Evolutionary conservation across 1,284 basidiomycete species (phyloP).

Genomic region (Ustilago hordei): DNA sequence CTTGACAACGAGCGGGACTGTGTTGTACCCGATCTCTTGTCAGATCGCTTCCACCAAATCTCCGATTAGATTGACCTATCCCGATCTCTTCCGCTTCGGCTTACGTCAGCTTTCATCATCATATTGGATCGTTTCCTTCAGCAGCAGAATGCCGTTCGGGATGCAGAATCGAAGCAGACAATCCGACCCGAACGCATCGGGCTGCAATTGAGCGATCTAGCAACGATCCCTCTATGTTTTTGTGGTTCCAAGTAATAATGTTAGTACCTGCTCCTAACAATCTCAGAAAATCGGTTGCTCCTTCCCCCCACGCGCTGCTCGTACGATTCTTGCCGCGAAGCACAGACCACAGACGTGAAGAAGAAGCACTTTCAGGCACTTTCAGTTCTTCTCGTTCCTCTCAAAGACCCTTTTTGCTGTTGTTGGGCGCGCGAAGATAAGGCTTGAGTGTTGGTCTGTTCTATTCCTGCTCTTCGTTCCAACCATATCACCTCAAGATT

Average conservation of each 20-base stretch:
- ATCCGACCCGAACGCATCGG: not conserved
- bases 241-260: not conserved
- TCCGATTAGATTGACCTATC: too few species aligned
- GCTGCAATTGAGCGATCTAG: not conserved
- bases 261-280: not conserved
- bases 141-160: not conserved
- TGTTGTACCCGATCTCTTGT: too few species aligned
- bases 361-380: not conserved
- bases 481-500: not conserved
- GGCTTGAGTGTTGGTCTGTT: not conserved
- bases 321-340: not conserved
- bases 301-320: conserved; percentile 1
- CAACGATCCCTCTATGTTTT: not conserved
- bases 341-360: conserved; percentile 1
- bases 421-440: not conserved
- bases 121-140: too few species aligned
- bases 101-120: too few species aligned
- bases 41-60: too few species aligned
- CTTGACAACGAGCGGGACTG: too few species aligned
- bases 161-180: not conserved
- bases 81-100: too few species aligned
- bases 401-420: not conserved
- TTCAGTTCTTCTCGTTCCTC: not conserved
- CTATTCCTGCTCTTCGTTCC: not conserved
- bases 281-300: not conserved